A percentile compares a stretch with the other conserved stretches of the same genome.
These are phyloP conservation scores for Mortierella sp. DNA, from an alignment of 371 early-diverging fungal species.

Conservation along the genomic window DNA sequence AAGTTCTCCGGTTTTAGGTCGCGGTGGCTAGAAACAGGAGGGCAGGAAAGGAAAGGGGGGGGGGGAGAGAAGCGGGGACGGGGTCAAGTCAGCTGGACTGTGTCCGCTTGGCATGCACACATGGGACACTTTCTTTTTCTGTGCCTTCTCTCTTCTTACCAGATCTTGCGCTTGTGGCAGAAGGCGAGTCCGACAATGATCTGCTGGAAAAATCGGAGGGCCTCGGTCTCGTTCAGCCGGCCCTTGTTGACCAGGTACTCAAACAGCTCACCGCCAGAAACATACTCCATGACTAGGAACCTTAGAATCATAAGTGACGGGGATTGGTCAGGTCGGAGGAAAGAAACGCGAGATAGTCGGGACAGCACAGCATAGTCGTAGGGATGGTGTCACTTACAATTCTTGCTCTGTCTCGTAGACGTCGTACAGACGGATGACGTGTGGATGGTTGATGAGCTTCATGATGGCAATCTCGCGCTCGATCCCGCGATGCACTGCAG, in stretches of 20 bases:
- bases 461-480: constrained; percentile 92
- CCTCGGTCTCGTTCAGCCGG: constrained; percentile 82
- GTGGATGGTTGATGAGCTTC: constrained; percentile 89
- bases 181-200: constrained; percentile 92
- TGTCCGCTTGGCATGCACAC: too few species aligned
- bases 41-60: too few species aligned
- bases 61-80: too few species aligned
- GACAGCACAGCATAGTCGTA: too few species aligned
- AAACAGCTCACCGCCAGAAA: constrained; percentile 95
- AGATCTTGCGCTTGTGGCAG: constrained; percentile 90
- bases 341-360: too few species aligned
- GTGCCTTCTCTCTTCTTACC: constrained; percentile 54
- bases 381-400: constrained; percentile 59
- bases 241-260: constrained; percentile 90
- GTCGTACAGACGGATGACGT: constrained; percentile 86
- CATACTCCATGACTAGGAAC: constrained; percentile 92
- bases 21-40: constrained; percentile 78
- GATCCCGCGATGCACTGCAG: constrained; percentile 77
- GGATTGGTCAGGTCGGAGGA: too few species aligned
- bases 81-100: too few species aligned
- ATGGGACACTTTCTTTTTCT: too few species aligned
- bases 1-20: constrained; percentile 98
- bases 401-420: constrained; percentile 83
- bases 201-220: constrained; percentile 92
- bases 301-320: constrained; percentile 42